A percentile compares a stretch with the other conserved stretches of the same genome.
Conservation (phyloP, 352 stramenopile genomes). For the Pythium vanterpoolii region DNA sequence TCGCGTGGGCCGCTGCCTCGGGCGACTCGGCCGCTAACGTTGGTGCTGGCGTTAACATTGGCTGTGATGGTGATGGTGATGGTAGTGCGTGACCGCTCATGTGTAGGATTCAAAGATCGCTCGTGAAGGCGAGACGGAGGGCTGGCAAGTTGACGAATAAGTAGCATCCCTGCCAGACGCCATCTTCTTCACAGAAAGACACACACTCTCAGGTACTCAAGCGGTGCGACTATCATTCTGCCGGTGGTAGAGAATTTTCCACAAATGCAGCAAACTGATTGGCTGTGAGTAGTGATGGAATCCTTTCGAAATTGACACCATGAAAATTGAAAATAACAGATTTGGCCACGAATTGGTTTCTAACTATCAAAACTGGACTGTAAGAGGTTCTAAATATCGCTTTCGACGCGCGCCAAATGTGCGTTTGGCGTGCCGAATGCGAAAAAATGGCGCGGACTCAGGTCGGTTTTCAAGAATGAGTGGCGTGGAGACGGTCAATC, state of each 20-base stretch:
- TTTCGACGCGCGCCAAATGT: constrained; percentile 6
- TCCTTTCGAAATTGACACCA: constrained; percentile 7
- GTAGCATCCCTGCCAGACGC: constrained; percentile 3
- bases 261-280: constrained; percentile 24
- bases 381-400: constrained; percentile 17
- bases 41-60: background rate
- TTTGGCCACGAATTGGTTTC: background rate
- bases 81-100: constrained; percentile 24
- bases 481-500: constrained; percentile 57
- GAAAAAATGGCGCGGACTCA: constrained; percentile 24
- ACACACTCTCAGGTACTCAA: constrained; percentile 4
- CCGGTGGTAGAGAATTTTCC: constrained; percentile 25
- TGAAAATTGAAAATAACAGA: background rate
- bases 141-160: constrained; percentile 35
- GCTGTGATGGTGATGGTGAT: too few relatives aligned
- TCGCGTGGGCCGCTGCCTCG: background rate
- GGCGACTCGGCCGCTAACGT: background rate
- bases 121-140: background rate
- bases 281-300: background rate
- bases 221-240: constrained; percentile 31
- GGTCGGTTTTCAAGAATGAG: constrained; percentile 15
- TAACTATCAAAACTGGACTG: background rate
- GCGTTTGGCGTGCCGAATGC: background rate
- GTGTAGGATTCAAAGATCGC: constrained; percentile 4
- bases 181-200: background rate